A percentile compares a stretch with the other conserved stretches of the same genome.
phyloP scores from a whole-genome alignment of 208 protist genomes.

The Leishmania gerbilli region DNA sequence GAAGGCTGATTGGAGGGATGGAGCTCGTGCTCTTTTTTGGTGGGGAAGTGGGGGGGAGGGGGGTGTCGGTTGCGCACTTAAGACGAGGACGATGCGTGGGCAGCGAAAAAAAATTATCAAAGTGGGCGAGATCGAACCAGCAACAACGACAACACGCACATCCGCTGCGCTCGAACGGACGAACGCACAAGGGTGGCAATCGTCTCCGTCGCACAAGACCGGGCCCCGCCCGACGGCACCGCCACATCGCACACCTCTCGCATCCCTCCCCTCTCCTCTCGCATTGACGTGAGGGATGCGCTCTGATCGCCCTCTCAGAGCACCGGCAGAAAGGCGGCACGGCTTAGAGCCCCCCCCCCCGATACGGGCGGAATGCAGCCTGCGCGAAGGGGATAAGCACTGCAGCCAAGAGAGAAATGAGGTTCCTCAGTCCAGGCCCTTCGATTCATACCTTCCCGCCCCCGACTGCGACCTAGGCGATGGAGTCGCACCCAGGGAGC shows the following conservation, averaged over 20 bases:
- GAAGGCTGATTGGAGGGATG: neutral
- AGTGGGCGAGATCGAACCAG: neutral
- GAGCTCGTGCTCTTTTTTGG: neutral
- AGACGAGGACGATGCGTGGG: neutral
- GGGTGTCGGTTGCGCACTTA: neutral
- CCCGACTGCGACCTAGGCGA: neutral
- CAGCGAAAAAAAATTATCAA: neutral
- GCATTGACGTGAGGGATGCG: neutral
- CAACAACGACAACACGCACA: neutral
- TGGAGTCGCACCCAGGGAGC: neutral
- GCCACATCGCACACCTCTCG: neutral
- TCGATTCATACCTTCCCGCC: neutral
- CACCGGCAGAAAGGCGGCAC: neutral
- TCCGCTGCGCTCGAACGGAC: neutral
- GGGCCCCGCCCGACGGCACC: neutral
- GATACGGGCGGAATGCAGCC: neutral
- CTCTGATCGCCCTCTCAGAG: neutral
- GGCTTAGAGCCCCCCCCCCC: neutral
- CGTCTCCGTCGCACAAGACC: neutral
- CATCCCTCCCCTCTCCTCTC: neutral
- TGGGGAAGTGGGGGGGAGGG: too few species aligned
- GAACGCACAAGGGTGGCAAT: neutral
- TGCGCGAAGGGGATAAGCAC: neutral
- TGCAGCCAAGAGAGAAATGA: neutral
- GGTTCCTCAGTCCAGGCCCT: neutral